phyloP scores from a whole-genome alignment of 192 early-diverging fungal genomes.

The Coemansia sp. region DNA sequence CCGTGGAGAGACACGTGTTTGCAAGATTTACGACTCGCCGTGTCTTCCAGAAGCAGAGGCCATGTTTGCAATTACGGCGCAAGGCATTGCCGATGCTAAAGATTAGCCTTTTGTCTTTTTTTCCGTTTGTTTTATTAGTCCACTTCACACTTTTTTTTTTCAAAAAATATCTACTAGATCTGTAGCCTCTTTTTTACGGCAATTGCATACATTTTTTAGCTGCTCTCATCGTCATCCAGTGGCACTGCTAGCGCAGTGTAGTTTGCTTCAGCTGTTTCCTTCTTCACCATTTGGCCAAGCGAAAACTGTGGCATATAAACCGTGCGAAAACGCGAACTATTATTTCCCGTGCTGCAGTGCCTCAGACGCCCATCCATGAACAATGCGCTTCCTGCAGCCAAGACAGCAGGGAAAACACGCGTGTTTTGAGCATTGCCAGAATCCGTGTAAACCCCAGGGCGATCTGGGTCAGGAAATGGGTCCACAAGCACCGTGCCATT shows the following conservation, averaged over 20 bases:
- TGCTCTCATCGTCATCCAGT: background rate
- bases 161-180: no score
- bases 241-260: slow-evolving; percentile 36
- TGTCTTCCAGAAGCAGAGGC: slow-evolving; percentile 91
- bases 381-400: slow-evolving; percentile 39
- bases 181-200: no score
- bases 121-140: background rate
- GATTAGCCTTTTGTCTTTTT: slow-evolving; percentile 51
- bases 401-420: slow-evolving; percentile 7
- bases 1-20: slow-evolving; percentile 84
- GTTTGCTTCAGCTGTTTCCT: background rate
- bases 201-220: no score
- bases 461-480: slow-evolving; percentile 31
- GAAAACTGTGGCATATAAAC: slow-evolving; percentile 54
- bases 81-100: slow-evolving; percentile 88
- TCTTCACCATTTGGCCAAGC: slow-evolving; percentile 13
- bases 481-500: slow-evolving; percentile 48
- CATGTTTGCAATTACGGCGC: slow-evolving; percentile 83
- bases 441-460: slow-evolving; percentile 21
- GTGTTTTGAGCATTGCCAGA: background rate
- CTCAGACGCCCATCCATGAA: slow-evolving; percentile 50
- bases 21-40: slow-evolving; percentile 97
- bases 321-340: slow-evolving; percentile 11
- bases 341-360: slow-evolving; percentile 41
- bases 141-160: slow-evolving; percentile 3